phyloP scores from a whole-genome alignment of 805 yeast genomes.

The Wickerhamomyces canadensis region DNA sequence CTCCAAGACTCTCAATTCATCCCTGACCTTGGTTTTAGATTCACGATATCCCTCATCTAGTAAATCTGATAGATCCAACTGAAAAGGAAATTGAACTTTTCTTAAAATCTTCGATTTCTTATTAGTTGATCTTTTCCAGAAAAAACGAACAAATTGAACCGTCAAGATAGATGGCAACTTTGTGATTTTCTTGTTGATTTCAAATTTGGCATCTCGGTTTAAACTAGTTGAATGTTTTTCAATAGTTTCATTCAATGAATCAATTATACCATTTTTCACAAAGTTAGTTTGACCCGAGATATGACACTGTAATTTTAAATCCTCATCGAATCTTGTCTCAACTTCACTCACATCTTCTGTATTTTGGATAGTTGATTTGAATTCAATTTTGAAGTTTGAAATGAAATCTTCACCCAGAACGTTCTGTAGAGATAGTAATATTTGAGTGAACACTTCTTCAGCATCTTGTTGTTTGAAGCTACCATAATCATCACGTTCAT shows the following conservation, averaged over 20 bases:
- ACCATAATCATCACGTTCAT: constrained; percentile 69
- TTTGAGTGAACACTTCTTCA: constrained; percentile 88
- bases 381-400: constrained; percentile 59
- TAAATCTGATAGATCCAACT: constrained; percentile 81
- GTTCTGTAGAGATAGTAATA: constrained; percentile 47
- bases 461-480: constrained; percentile 94
- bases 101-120: constrained; percentile 91
- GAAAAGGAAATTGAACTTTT: constrained; percentile 92
- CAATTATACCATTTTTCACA: constrained; percentile 75
- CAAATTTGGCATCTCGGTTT: constrained; percentile 65
- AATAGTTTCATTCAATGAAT: constrained; percentile 67
- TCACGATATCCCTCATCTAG: constrained; percentile 71
- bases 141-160: constrained; percentile 90
- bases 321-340: constrained; percentile 45
- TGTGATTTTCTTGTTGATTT: constrained; percentile 52
- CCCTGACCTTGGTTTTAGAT: constrained; percentile 67
- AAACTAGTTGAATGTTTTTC: constrained; percentile 73
- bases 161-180: constrained; percentile 83
- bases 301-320: constrained; percentile 81
- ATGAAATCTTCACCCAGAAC: constrained; percentile 44
- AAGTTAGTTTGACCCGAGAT: constrained; percentile 82
- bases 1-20: constrained; percentile 68
- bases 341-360: constrained; percentile 47
- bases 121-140: constrained; percentile 89
- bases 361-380: constrained; percentile 60